Percentiles rank a stretch among this genome's conserved stretches.
These are phyloP conservation scores for Aspergillus clavatus DNA, from an alignment of 2,329 filamentous ascomycete genomes.

Conservation along the genomic window DNA sequence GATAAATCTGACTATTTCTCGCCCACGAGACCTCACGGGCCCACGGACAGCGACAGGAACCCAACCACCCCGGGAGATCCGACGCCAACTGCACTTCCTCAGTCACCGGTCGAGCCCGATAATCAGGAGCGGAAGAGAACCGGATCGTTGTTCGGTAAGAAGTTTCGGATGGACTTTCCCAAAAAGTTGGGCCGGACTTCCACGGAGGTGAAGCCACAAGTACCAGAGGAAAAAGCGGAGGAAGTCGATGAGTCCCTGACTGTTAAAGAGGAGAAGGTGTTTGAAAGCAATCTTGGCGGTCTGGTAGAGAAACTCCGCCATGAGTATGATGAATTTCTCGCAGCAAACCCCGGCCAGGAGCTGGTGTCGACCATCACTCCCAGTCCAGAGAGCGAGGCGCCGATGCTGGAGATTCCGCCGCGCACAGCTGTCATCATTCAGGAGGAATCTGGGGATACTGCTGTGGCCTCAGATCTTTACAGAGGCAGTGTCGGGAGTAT, in stretches of 20 bases:
- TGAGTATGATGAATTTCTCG: slow-evolving; percentile 43
- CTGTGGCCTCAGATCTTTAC: slow-evolving; percentile 76
- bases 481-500: slow-evolving; percentile 78
- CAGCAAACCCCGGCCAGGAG: slow-evolving; percentile 34
- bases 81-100: slow-evolving; percentile 43
- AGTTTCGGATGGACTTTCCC: slow-evolving; percentile 69
- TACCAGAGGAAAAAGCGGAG: slow-evolving; percentile 67
- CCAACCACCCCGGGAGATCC: slow-evolving; percentile 43
- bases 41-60: slow-evolving; percentile 47
- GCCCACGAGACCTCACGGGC: slow-evolving; percentile 44
- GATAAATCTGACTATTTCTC: slow-evolving; percentile 75
- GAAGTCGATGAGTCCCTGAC: slow-evolving; percentile 47
- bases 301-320: slow-evolving; percentile 43
- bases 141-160: slow-evolving; percentile 69
- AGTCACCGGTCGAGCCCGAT: slow-evolving; percentile 52
- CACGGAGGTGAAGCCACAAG: slow-evolving; percentile 64
- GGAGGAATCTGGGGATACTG: slow-evolving; percentile 59
- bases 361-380: slow-evolving; percentile 40
- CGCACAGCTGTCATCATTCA: slow-evolving; percentile 60
- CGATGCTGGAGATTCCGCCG: slow-evolving; percentile 40
- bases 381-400: slow-evolving; percentile 43
- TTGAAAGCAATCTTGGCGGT: slow-evolving; percentile 44
- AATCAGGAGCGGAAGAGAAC: slow-evolving; percentile 58
- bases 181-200: slow-evolving; percentile 75
- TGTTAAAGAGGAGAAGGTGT: slow-evolving; percentile 45